Base-by-base conservation (phyloP, 1,284 basidiomycete species). In the Sphagnurus paluster region DNA sequence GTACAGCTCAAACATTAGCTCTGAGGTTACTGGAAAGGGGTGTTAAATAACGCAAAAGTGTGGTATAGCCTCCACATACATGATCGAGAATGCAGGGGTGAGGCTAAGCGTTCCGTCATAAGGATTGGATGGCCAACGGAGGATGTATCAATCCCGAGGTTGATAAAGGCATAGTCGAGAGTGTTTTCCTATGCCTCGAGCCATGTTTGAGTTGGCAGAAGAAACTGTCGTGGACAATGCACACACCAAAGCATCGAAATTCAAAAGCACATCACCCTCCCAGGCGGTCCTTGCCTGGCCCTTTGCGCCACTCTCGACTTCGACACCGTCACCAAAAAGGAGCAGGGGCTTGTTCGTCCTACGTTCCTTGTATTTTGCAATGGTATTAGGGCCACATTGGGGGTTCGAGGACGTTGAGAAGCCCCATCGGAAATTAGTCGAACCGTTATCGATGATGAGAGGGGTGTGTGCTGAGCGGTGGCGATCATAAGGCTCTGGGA, bases 1-100 rank as follows among this genome's bases (percentile, higher is more conserved):
- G 64, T 99, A 99, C 38, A 87, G 82, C 70, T 99, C 97, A 62
- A 99, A 99, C 66, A 99, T 81, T 19, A 99, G 81, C 63, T 99
- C 97, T 1, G 94, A 95, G 20, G 94, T 97, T 50, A 97, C 90
- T 90, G 58, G 11, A 33, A 5, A 17, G n/a, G 32, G 35, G 30
- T 33, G 23, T 56, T 11, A 63, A 48, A 41, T 34, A 42, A 36
- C n/a, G 17, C 30, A 14, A 2, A 2, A 28, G 19, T 42, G 38
- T 19, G 16, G 37, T 23, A 44, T 29, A 29, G 20, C 24, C 9
- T 28, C 5, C 9, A 79, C 89, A 49, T 65, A 94, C 93, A 66
- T 28, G 84, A 77, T 64, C 97, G 76, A 8, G 93, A 96, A 68
- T 96, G 93, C 21, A 96, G 67, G 0, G 95, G 94, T 30, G 93